These are phyloP conservation scores for Cinnamomum micranthum DNA, from an alignment of 164 flowering plant species.

Conservation along the genomic window DNA sequence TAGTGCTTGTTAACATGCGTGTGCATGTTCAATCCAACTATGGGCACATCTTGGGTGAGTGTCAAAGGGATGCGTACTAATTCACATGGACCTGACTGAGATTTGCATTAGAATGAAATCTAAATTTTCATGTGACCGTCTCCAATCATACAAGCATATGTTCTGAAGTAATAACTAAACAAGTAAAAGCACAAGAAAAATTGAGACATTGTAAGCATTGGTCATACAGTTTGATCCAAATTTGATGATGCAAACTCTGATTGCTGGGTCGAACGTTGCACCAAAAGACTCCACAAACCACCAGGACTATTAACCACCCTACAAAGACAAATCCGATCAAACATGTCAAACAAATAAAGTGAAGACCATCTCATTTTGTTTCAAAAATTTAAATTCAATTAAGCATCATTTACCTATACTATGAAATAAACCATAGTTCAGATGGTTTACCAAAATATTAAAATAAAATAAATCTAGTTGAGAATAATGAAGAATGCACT, in stretches of 20 bases:
- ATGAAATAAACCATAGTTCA: not conserved
- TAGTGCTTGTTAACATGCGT: too few species aligned
- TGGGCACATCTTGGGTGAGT: too few species aligned
- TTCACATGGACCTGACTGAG: too few species aligned
- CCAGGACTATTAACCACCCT: slow-evolving; percentile 32
- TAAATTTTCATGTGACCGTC: not conserved
- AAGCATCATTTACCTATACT: not conserved
- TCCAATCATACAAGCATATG: not conserved
- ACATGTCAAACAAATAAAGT: slow-evolving; percentile 2
- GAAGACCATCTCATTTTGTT: not conserved
- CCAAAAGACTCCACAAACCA: slow-evolving; percentile 69
- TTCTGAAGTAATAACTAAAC: not conserved
- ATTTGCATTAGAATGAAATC: too few species aligned
- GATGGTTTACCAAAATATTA: not conserved
- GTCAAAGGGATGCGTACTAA: too few species aligned
- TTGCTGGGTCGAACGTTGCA: slow-evolving; percentile 29
- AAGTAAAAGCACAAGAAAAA: slow-evolving; percentile 2
- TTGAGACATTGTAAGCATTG: not conserved
- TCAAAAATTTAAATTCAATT: not conserved
- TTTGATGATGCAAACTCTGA: slow-evolving; percentile 26
- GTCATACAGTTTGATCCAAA: slow-evolving; percentile 40
- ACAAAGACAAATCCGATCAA: slow-evolving; percentile 8
- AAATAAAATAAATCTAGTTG: not conserved
- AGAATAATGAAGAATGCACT: not conserved
- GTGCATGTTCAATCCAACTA: too few species aligned